Percentiles rank a stretch among this genome's conserved stretches.
Conservation (phyloP, 2,329 filamentous ascomycete genomes). For the Pseudocercospora crystallina region DNA sequence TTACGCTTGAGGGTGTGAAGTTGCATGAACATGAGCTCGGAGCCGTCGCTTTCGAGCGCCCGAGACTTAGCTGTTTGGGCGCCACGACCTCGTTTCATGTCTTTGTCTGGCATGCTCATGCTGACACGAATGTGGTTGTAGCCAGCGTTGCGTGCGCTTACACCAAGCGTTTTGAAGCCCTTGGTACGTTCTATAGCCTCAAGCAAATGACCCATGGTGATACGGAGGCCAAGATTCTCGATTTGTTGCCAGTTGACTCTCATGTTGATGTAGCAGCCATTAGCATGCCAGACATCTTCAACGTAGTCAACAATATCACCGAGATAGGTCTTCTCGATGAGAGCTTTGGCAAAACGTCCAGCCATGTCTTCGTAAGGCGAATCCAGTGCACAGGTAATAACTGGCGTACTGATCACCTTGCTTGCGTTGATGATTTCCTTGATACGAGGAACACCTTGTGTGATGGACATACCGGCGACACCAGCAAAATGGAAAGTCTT, state of each 20-base stretch:
- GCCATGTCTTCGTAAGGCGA: conserved; percentile 73
- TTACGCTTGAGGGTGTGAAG: conserved; percentile 82
- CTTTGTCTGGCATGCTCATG: conserved; percentile 54
- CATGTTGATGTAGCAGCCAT: conserved; percentile 74
- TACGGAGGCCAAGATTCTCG: conserved; percentile 75
- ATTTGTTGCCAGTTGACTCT: conserved; percentile 79
- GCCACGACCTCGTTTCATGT: conserved; percentile 28
- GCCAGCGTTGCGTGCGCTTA: conserved; percentile 28
- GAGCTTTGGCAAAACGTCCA: conserved; percentile 86
- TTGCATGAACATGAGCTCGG: conserved; percentile 68
- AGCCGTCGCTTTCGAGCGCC: conserved; percentile 44
- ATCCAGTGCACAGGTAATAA: conserved; percentile 82
- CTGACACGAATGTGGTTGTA: conserved; percentile 64
- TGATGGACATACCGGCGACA: conserved; percentile 99
- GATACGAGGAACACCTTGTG: conserved; percentile 97
- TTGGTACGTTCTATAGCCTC: conserved; percentile 75
- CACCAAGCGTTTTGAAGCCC: conserved; percentile 65
- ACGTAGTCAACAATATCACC: conserved; percentile 77
- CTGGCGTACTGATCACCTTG: conserved; percentile 87
- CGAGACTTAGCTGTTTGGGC: conserved; percentile 41
- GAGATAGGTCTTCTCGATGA: conserved; percentile 92
- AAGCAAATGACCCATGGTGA: conserved; percentile 71
- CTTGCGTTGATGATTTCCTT: conserved; percentile 99
- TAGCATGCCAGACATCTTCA: conserved; percentile 83
- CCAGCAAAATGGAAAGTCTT: conserved; percentile 99